Percentiles rank a stretch among this genome's conserved stretches.
Conservation (phyloP, 169 alveolate genomes). For the Eimeria maxima region DNA sequence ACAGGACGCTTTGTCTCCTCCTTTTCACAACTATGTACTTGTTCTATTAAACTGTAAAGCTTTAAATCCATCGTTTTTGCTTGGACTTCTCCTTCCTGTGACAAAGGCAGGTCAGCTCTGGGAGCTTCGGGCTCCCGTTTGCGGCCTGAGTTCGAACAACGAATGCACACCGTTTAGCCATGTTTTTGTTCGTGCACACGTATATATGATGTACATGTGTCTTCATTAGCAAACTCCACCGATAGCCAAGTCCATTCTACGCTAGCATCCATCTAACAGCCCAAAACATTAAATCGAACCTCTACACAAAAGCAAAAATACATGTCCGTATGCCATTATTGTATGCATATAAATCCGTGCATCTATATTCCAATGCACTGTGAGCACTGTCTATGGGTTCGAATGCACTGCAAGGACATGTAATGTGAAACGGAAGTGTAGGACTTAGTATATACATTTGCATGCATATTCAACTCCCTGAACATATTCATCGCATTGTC, state of each 20-base stretch:
- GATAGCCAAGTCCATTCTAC: not conserved
- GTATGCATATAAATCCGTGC: not conserved
- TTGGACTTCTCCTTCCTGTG: not conserved
- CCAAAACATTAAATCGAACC: not conserved
- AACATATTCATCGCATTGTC: not conserved
- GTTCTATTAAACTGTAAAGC: not conserved
- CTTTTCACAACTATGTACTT: not conserved
- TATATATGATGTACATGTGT: not conserved
- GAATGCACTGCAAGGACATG: not conserved
- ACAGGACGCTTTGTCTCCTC: not conserved
- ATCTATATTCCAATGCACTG: not conserved
- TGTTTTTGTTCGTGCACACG: not conserved
- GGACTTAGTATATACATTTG: too few species aligned
- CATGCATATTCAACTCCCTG: not conserved
- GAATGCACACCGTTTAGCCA: not conserved
- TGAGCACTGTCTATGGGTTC: not conserved
- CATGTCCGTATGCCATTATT: not conserved
- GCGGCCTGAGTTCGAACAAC: not conserved
- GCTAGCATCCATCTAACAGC: not conserved
- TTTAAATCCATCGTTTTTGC: not conserved
- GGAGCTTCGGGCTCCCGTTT: not conserved
- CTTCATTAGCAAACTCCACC: not conserved
- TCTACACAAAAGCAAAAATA: too few species aligned
- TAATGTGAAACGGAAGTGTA: not conserved
- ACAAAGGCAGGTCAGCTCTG: not conserved